A percentile compares a stretch with the other conserved stretches of the same genome.
Conservation (phyloP, 192 early-diverging fungal species). For the Rhizoclosmatium globosum region DNA sequence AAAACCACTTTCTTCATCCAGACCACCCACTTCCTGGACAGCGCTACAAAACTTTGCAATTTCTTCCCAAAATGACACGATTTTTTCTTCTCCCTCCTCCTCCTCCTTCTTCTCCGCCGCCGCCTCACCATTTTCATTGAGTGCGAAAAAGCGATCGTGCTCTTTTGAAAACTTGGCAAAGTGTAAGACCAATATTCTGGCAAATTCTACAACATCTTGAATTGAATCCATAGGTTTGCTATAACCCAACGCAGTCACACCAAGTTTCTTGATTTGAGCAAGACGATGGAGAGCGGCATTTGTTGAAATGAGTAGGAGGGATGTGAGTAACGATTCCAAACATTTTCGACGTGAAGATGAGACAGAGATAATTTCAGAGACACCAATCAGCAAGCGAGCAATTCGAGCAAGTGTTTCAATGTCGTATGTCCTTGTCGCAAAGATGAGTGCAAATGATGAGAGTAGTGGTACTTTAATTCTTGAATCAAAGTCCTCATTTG, state of each 20-base stretch:
- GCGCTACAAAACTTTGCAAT: background rate
- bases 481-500: background rate
- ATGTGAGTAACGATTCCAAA: too few species aligned
- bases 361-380: background rate
- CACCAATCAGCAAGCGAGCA: slow-evolving; percentile 16
- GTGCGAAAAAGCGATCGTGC: background rate
- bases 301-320: background rate
- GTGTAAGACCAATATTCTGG: background rate
- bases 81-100: background rate
- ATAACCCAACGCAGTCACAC: background rate
- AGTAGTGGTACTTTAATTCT: background rate
- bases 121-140: background rate
- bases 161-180: background rate
- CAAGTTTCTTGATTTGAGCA: background rate
- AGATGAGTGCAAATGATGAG: background rate
- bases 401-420: background rate
- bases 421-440: background rate
- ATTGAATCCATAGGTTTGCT: background rate
- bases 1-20: background rate
- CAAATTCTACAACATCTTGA: background rate
- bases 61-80: background rate
- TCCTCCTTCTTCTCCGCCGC: too few species aligned
- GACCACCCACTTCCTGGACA: background rate
- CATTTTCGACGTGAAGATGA: background rate
- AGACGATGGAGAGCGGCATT: background rate